phyloP scores from a whole-genome alignment of 139 green algal species.

The Tetraselmis striata region DNA sequence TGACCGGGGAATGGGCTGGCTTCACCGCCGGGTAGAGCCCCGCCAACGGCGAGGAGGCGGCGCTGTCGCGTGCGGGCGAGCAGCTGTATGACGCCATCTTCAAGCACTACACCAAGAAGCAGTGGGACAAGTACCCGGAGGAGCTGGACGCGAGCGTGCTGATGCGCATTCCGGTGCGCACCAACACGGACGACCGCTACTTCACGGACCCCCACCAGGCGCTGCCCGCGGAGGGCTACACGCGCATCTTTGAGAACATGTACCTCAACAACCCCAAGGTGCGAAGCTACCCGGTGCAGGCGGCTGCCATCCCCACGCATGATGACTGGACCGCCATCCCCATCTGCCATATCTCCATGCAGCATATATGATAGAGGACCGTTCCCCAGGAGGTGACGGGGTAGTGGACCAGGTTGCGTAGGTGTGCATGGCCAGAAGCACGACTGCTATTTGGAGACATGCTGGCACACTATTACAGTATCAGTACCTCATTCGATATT shows the following conservation, averaged over 20 bases:
- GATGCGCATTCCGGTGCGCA: constrained; percentile 16
- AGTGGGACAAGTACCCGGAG: constrained; percentile 32
- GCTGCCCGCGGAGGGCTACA: constrained; percentile 23
- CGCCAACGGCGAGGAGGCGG: constrained; percentile 26
- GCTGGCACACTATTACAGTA: too few species aligned
- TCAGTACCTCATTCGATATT: too few species aligned
- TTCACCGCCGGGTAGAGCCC: constrained; percentile 7
- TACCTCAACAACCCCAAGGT: constrained; percentile 7
- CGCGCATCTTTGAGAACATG: constrained; percentile 33
- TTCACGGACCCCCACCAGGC: constrained; percentile 23
- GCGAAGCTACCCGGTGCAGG: background rate
- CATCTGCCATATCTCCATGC: too few species aligned
- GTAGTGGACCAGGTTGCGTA: too few species aligned
- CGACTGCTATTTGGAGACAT: too few species aligned
- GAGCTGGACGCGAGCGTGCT: constrained; percentile 31
- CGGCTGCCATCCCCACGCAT: background rate
- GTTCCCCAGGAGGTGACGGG: too few species aligned
- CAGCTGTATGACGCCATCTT: constrained; percentile 26
- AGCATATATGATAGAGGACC: too few species aligned
- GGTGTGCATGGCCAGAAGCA: too few species aligned
- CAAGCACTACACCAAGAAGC: constrained; percentile 35
- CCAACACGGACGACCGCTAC: constrained; percentile 24
- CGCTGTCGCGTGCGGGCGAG: constrained; percentile 10
- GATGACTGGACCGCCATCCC: too few species aligned
- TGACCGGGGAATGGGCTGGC: too few species aligned